Conservation (phyloP, 495 filamentous ascomycete species). For the Talaromyces stipitatus region DNA sequence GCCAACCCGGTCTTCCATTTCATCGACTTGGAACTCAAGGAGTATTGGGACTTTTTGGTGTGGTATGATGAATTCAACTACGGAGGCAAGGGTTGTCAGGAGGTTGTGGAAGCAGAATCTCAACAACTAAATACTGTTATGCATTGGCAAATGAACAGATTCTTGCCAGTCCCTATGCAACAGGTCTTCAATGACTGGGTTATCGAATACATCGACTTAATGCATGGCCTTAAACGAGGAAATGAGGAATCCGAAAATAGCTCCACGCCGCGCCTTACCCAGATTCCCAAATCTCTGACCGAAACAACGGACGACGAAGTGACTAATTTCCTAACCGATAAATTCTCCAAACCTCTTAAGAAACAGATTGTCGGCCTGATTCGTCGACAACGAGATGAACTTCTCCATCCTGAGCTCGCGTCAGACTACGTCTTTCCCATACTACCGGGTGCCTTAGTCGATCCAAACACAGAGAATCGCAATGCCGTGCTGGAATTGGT, state of each 20-base stretch:
- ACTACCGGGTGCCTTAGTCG: constrained; percentile 64
- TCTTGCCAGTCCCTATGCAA: constrained; percentile 75
- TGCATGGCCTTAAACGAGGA: constrained; percentile 77
- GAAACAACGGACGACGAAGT: constrained; percentile 52
- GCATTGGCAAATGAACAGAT: constrained; percentile 94
- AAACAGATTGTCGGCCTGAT: constrained; percentile 76
- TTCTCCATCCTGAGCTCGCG: constrained; percentile 82
- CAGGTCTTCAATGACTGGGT: constrained; percentile 86
- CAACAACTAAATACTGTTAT: constrained; percentile 90
- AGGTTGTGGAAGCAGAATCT: constrained; percentile 75
- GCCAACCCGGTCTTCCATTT: constrained; percentile 94
- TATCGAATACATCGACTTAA: constrained; percentile 89
- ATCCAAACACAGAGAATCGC: constrained; percentile 49
- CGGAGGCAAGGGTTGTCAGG: constrained; percentile 82
- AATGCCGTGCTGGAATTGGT: constrained; percentile 87
- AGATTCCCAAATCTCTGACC: constrained; percentile 45
- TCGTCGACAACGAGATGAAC: constrained; percentile 74
- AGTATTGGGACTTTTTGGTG: constrained; percentile 99
- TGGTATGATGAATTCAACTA: constrained; percentile 99
- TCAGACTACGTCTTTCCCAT: constrained; percentile 82
- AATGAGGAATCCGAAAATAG: constrained; percentile 32
- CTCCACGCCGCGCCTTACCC: constrained; percentile 68
- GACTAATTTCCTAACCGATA: constrained; percentile 55
- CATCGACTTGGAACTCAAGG: constrained; percentile 93
- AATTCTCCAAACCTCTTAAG: constrained; percentile 82